phyloP scores from a whole-genome alignment of 164 flowering plant genomes.

The Magnolia kwangsiensis region DNA sequence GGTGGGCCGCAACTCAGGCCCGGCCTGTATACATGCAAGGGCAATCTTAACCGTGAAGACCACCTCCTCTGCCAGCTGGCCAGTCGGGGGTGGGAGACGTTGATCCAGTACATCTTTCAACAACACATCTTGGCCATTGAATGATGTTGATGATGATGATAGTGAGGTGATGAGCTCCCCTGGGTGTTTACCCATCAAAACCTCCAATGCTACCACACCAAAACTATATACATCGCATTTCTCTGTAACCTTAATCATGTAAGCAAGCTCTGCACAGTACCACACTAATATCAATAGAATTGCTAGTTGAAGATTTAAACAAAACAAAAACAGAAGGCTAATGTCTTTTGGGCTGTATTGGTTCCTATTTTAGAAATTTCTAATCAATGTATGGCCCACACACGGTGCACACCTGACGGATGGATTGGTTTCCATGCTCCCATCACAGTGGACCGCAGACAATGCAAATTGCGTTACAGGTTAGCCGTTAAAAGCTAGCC shows the following conservation, averaged over 20 bases:
- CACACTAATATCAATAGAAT: not conserved
- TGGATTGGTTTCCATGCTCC: too few species aligned
- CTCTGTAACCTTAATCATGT: conserved; percentile 7
- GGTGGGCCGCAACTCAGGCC: conserved; percentile 21
- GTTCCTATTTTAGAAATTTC: not conserved
- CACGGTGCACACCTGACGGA: conserved; percentile 3
- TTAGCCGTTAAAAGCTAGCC: too few species aligned
- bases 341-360: not conserved
- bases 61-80: conserved; percentile 10
- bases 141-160: not conserved
- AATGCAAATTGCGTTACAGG: too few species aligned
- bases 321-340: too few species aligned
- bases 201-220: conserved; percentile 15
- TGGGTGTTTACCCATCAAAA: conserved; percentile 18
- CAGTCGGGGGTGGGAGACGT: conserved; percentile 17
- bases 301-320: not conserved
- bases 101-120: conserved; percentile 12
- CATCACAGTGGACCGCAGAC: too few species aligned
- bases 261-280: conserved; percentile 15
- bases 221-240: conserved; percentile 21
- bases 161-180: conserved; percentile 12
- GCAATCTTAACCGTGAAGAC: conserved; percentile 10
- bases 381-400: not conserved
- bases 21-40: conserved; percentile 11
- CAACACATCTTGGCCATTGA: not conserved